Conservation (phyloP, 306 rosid genomes). For the Begonia loranthoides region DNA sequence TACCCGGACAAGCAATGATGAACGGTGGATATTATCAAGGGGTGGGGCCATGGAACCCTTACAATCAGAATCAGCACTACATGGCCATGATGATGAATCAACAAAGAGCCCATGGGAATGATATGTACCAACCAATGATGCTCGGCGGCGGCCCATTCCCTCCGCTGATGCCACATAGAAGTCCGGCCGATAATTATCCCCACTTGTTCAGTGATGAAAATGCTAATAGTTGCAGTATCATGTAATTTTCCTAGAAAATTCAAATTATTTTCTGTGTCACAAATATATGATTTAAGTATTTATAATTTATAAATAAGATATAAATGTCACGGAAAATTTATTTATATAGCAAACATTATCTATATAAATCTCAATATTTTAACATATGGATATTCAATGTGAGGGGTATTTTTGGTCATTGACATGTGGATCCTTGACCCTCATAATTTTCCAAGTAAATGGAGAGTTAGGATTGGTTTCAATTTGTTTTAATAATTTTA, state of each 20-base stretch:
- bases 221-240: slow-evolving; percentile 61
- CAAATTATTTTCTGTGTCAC: slow-evolving; percentile 5
- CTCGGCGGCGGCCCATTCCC: slow-evolving; percentile 37
- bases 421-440: too few relatives aligned
- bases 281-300: too few relatives aligned
- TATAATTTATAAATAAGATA: too few relatives aligned
- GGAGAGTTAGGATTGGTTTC: too few relatives aligned
- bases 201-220: slow-evolving; percentile 78
- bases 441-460: too few relatives aligned
- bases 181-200: slow-evolving; percentile 34
- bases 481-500: too few relatives aligned
- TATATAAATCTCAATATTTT: too few relatives aligned
- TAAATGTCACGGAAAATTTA: too few relatives aligned
- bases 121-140: slow-evolving; percentile 75
- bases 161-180: slow-evolving; percentile 35
- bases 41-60: slow-evolving; percentile 36
- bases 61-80: slow-evolving; percentile 44
- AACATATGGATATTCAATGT: too few relatives aligned
- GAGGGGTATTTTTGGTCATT: too few relatives aligned
- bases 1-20: slow-evolving; percentile 53
- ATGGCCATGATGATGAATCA: slow-evolving; percentile 89
- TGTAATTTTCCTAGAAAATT: slow-evolving; percentile 25
- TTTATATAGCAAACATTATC: too few relatives aligned
- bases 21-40: slow-evolving; percentile 59
- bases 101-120: slow-evolving; percentile 42